Percentiles rank a stretch among this genome's conserved stretches.
Evolutionary conservation across 2,329 filamentous ascomycete genomes (phyloP).

Genomic region (Neopestalotiopsis clavispora): DNA sequence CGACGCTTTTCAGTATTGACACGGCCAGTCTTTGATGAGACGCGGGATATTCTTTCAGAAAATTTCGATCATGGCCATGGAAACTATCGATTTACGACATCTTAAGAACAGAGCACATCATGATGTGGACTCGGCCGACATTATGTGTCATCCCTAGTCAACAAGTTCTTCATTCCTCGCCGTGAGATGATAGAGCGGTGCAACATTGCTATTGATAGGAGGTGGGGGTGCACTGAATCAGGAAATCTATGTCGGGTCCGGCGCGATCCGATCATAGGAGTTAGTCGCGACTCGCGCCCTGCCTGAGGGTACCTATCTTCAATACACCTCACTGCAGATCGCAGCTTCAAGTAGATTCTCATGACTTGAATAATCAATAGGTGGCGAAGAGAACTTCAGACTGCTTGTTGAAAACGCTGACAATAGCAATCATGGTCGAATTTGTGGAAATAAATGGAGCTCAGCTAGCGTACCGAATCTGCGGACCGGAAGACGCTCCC

Average conservation of each 20-base stretch:
- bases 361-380: too few species aligned
- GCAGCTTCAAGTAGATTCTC: too few species aligned
- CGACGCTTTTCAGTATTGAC: background rate
- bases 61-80: background rate
- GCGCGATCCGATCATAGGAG: constrained; percentile 1
- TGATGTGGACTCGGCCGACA: background rate
- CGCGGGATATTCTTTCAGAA: background rate
- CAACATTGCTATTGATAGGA: background rate
- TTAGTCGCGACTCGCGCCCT: background rate
- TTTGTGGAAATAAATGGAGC: constrained; percentile 40
- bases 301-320: background rate
- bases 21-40: background rate
- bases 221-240: background rate
- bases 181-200: background rate
- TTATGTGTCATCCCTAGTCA: background rate
- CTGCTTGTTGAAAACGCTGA: too few species aligned
- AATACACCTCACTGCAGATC: too few species aligned
- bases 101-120: background rate
- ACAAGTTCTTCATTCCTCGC: background rate
- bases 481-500: constrained; percentile 34
- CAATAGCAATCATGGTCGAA: constrained; percentile 21
- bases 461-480: constrained; percentile 36
- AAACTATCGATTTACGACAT: background rate
- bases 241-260: background rate
- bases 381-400: too few species aligned